Evolutionary conservation across 768 basidiomycete genomes (phyloP).

Genomic region (Lactifluus volemus): DNA sequence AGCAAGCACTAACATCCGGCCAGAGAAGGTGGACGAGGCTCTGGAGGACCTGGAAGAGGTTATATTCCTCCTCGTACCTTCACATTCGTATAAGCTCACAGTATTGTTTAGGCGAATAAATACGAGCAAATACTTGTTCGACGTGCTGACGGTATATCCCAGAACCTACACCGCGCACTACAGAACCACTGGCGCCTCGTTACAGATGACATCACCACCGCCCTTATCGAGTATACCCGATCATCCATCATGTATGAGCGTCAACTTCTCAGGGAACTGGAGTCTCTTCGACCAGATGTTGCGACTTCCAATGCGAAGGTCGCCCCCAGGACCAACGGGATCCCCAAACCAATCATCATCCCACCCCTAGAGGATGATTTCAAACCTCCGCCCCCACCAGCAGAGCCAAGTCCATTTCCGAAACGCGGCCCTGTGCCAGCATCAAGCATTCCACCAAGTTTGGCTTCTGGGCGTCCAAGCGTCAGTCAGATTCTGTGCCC

Average conservation of each 20-base stretch:
- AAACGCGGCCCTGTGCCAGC: conserved; percentile 19
- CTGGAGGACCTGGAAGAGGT: conserved; percentile 92
- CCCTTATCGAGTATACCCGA: conserved; percentile 88
- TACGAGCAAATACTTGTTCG: conserved; percentile 79
- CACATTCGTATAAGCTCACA: conserved; percentile 7
- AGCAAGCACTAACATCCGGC: conserved; percentile 75
- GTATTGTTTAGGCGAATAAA: conserved; percentile 62
- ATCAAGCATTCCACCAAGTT: conserved; percentile 9
- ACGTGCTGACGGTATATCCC: conserved; percentile 89
- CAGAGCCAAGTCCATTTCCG: conserved; percentile 20
- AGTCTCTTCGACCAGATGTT: conserved; percentile 73
- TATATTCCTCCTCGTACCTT: conserved; percentile 12
- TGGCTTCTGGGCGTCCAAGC: conserved; percentile 17
- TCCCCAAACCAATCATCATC: conserved; percentile 52
- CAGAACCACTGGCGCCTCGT: conserved; percentile 78
- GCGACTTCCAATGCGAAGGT: conserved; percentile 55
- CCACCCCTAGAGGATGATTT: conserved; percentile 57
- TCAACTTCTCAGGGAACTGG: conserved; percentile 80
- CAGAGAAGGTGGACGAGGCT: conserved; percentile 84
- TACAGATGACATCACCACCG: conserved; percentile 84
- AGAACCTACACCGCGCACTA: conserved; percentile 83
- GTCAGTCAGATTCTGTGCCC: conserved; percentile 27
- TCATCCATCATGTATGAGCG: conserved; percentile 88
- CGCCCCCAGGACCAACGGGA: conserved; percentile 37
- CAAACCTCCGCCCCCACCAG: conserved; percentile 26